Evolutionary conservation across 208 protist species (phyloP).

Genomic region (Wallacemonas sp.): DNA sequence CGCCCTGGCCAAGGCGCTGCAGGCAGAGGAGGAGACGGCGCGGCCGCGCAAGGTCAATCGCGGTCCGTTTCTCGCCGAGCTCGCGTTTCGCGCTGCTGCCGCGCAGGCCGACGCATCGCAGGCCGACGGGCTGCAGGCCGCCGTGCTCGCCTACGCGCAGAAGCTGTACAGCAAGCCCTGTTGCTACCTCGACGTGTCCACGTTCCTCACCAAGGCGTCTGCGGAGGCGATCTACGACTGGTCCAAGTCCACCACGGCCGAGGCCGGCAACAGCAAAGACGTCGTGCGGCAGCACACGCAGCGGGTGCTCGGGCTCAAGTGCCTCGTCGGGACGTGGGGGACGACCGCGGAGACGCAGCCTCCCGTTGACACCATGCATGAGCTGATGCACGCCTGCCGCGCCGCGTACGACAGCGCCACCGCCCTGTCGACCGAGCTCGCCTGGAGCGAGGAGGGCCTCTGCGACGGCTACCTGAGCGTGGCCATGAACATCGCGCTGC

Average conservation of each 20-base stretch:
- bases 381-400: slow-evolving; percentile 47
- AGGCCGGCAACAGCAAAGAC: slow-evolving; percentile 5
- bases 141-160: slow-evolving; percentile 68
- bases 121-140: slow-evolving; percentile 28
- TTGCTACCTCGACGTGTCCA: slow-evolving; percentile 85
- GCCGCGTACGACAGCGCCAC: slow-evolving; percentile 44
- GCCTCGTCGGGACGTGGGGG: slow-evolving; percentile 70
- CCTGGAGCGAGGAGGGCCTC: slow-evolving; percentile 84
- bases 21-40: slow-evolving; percentile 24
- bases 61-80: slow-evolving; percentile 80
- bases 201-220: slow-evolving; percentile 59
- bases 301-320: slow-evolving; percentile 72
- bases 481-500: slow-evolving; percentile 68
- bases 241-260: slow-evolving; percentile 16
- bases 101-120: background rate
- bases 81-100: slow-evolving; percentile 45
- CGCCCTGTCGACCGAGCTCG: slow-evolving; percentile 54
- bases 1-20: slow-evolving; percentile 39
- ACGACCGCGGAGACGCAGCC: slow-evolving; percentile 30
- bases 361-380: slow-evolving; percentile 24
- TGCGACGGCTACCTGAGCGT: slow-evolving; percentile 86
- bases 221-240: slow-evolving; percentile 62
- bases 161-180: slow-evolving; percentile 71
- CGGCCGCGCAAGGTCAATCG: slow-evolving; percentile 46
- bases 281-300: slow-evolving; percentile 43